A percentile compares a stretch with the other conserved stretches of the same genome.
Evolutionary conservation across 208 protist genomes (phyloP).

Genomic region (Entamoeba dispar): DNA sequence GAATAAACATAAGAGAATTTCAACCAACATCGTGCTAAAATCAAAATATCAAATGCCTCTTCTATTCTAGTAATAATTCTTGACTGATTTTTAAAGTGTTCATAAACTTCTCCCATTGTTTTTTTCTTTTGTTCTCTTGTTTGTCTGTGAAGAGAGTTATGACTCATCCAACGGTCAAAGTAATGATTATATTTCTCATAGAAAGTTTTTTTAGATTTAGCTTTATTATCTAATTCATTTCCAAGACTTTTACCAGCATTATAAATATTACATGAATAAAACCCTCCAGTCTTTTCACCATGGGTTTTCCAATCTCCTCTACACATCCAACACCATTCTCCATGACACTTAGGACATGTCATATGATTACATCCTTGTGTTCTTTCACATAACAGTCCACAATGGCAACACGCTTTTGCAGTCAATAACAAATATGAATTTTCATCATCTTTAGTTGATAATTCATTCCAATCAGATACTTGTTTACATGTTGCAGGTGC

Average conservation of each 20-base stretch:
- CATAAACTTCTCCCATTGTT: not conserved
- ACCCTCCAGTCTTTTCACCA: not conserved
- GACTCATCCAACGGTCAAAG: not conserved
- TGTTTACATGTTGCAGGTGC: not conserved
- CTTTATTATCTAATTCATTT: not conserved
- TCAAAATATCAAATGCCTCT: not conserved
- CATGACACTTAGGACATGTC: not conserved
- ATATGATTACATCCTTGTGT: not conserved
- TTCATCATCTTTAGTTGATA: not conserved
- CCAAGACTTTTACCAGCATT: not conserved
- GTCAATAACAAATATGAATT: not conserved
- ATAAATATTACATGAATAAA: not conserved
- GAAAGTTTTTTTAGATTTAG: not conserved
- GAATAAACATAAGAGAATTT: not conserved
- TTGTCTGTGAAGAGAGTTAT: not conserved
- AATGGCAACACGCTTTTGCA: not conserved
- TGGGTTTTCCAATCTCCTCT: not conserved
- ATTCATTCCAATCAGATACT: not conserved
- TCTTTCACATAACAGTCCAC: not conserved
- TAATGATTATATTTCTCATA: not conserved
- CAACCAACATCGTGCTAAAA: not conserved
- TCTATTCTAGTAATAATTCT: not conserved
- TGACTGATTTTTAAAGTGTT: not conserved
- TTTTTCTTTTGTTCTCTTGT: not conserved
- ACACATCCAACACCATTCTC: not conserved